A percentile compares a stretch with the other conserved stretches of the same genome.
Evolutionary conservation across 495 filamentous ascomycete genomes (phyloP).

Genomic region (Penicillium cosmopolitanum): DNA sequence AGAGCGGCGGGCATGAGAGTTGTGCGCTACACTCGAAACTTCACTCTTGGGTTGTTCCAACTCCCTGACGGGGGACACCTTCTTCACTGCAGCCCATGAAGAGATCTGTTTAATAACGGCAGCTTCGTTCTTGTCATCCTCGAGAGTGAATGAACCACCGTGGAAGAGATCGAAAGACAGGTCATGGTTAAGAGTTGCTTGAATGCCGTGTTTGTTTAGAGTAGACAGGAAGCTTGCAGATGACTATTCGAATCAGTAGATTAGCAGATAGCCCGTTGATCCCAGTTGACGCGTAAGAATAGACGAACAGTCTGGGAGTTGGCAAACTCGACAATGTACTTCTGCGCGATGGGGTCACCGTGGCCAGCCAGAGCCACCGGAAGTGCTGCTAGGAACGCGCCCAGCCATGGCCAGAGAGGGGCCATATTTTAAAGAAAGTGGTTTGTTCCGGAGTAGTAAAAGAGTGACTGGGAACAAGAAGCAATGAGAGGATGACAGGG

Average conservation of each 20-base stretch:
- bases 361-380: constrained; percentile 21
- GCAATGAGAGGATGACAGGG: background rate
- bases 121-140: constrained; percentile 10
- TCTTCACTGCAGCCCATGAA: constrained; percentile 17
- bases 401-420: constrained; percentile 16
- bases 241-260: constrained; percentile 8
- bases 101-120: constrained; percentile 18
- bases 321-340: constrained; percentile 28
- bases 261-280: background rate
- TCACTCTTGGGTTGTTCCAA: constrained; percentile 2
- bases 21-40: constrained; percentile 6
- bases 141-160: constrained; percentile 24
- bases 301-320: constrained; percentile 15
- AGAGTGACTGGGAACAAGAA: constrained; percentile 1
- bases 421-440: constrained; percentile 15
- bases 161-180: constrained; percentile 24
- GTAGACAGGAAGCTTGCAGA: constrained; percentile 16
- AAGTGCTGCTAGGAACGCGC: constrained; percentile 15
- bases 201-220: constrained; percentile 14
- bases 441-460: background rate
- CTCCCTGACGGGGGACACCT: constrained; percentile 19
- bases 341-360: constrained; percentile 18
- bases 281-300: background rate
- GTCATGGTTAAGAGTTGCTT: constrained; percentile 13
- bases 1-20: background rate